Evolutionary conservation across 2,329 filamentous ascomycete genomes (phyloP), one percentile per base, ranked within the genome.

Genomic region (Rutstroemia sydowiana): DNA sequence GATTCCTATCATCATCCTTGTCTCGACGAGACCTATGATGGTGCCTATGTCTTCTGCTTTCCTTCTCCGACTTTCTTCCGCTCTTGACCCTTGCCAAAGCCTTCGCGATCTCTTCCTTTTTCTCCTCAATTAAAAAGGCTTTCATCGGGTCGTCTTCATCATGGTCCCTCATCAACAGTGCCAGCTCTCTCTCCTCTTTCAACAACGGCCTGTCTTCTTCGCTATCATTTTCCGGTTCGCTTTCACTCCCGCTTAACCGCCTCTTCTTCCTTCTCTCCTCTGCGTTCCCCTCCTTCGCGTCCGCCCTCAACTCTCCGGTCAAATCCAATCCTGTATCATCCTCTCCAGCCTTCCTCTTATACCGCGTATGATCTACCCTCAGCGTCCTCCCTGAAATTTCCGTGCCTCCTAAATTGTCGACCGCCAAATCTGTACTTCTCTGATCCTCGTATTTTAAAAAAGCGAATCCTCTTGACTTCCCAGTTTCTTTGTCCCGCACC

Each of bases 131-230:
- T 57, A 97, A 67, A 62, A 88, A 96, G 34, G 81, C 82, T 70
- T 95, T 96, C 93, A 98, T 98, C 0, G 93, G 93, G 67, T 98
- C 93, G 55, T 97, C 92, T 21, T 96, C 91, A 59, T 97, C 93
- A 58, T 95, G 86, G 14, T 92, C 84, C 49, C 79, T 73, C 48
- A 95, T 81, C 51, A 97, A 68, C 41, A 82, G 77, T 46, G 81
- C 81, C 45, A 97, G 70, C 66, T 97, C 91, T 51, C 75, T 73
- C 71, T 97, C 91, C 65, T 96, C 91, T 55, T 82, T 85, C 10
- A 95, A 69, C 72, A 87, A 69, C 1, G 85, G 84, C 53, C 87
- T 72, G 48, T 66, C 68, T 52, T 64, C 65, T 53, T 70, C 66
- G 44, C 68, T 68, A 57, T 71, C 69, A 55, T 72, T 66, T n/a